A percentile compares a stretch with the other conserved stretches of the same genome.
Conservation (phyloP, 768 basidiomycete genomes). For the Chalciporus chontae region DNA sequence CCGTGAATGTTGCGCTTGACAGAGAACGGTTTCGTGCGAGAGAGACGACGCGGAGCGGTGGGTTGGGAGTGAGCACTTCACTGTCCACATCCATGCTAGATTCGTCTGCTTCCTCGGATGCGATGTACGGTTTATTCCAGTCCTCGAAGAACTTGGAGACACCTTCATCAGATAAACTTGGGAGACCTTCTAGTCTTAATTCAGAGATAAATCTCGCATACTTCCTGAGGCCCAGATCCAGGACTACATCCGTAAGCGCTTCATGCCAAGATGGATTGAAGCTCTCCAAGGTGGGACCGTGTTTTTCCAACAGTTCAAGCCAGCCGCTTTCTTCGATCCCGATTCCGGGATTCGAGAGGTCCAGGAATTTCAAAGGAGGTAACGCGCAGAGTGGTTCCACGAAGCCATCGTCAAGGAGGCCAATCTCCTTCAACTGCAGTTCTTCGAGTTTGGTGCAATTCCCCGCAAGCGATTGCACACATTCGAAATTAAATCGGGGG, state of each 20-base stretch:
- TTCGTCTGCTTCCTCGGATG: constrained; percentile 11
- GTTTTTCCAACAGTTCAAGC: constrained; percentile 46
- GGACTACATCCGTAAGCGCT: constrained; percentile 55
- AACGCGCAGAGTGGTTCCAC: constrained; percentile 44
- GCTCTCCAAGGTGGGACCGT: constrained; percentile 54
- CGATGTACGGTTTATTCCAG: constrained; percentile 37
- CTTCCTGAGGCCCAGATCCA: constrained; percentile 56
- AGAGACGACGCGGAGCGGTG: constrained; percentile 51
- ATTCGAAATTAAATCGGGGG: constrained; percentile 77
- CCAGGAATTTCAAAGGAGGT: constrained; percentile 50
- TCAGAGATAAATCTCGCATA: constrained; percentile 45
- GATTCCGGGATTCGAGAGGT: constrained; percentile 63
- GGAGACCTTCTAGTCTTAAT: constrained; percentile 53
- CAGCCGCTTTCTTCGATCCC: constrained; percentile 53
- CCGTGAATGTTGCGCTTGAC: constrained; percentile 49
- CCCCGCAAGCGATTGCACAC: constrained; percentile 54
- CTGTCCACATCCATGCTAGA: constrained; percentile 20
- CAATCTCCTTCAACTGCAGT: constrained; percentile 78
- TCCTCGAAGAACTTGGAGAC: constrained; percentile 63
- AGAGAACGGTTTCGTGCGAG: constrained; percentile 61
- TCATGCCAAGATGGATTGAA: constrained; percentile 73
- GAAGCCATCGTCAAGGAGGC: constrained; percentile 64
- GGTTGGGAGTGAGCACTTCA: constrained; percentile 30
- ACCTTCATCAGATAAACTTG: constrained; percentile 66
- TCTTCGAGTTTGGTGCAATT: constrained; percentile 54